Conservation (phyloP, 352 stramenopile genomes). For the Phytophthora rubi region DNA sequence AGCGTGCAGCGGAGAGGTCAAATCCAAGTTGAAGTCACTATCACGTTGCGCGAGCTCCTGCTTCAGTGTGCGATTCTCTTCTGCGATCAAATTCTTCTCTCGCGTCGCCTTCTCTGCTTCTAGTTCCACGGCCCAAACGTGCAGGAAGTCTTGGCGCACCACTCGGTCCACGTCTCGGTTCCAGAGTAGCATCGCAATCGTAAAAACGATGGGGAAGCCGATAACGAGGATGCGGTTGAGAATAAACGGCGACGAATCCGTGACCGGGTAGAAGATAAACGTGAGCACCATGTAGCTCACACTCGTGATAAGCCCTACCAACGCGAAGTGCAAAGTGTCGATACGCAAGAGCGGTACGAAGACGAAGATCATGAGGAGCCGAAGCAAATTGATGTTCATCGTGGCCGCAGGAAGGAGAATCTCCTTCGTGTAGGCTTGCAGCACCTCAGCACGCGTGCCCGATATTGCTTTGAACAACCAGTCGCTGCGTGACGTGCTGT, state of each 20-base stretch:
- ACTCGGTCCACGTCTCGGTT: constrained; percentile 81
- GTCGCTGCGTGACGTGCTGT: constrained; percentile 45
- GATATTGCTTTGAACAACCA: constrained; percentile 69
- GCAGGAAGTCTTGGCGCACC: constrained; percentile 80
- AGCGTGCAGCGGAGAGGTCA: constrained; percentile 75
- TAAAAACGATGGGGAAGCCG: constrained; percentile 73
- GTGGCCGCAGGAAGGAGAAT: constrained; percentile 69
- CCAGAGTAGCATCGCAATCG: constrained; percentile 71
- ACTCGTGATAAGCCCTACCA: constrained; percentile 63
- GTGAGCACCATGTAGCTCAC: constrained; percentile 69
- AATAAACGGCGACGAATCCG: constrained; percentile 66
- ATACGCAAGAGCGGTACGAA: constrained; percentile 78
- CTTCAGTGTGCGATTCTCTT: constrained; percentile 84
- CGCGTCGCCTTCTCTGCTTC: constrained; percentile 72
- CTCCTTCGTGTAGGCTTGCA: constrained; percentile 69
- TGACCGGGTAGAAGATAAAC: constrained; percentile 68
- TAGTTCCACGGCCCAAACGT: constrained; percentile 79
- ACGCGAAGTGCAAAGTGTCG: constrained; percentile 71
- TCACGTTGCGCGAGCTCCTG: constrained; percentile 78
- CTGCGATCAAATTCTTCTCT: constrained; percentile 83
- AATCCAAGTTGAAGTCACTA: constrained; percentile 73
- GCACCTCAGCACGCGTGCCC: constrained; percentile 61
- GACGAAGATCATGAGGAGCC: constrained; percentile 79
- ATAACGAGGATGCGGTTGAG: constrained; percentile 73
- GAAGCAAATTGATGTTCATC: constrained; percentile 85